Evolutionary conservation across 768 basidiomycete species (phyloP).

Genomic region (Amanita jacksonii): DNA sequence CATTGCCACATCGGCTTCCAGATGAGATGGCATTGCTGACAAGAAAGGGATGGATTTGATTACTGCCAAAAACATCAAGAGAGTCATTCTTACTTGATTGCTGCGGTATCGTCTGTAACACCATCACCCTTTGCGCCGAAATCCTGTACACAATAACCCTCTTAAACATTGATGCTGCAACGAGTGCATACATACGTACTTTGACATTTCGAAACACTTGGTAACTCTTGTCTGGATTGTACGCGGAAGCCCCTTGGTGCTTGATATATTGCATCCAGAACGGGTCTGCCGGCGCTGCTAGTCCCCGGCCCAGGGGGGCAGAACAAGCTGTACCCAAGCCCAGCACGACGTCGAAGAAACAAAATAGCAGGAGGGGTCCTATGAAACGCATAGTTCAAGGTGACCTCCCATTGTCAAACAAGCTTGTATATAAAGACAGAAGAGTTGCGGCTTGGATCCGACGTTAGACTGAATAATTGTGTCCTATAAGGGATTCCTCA

Average conservation of each 20-base stretch:
- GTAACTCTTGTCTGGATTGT: constrained; percentile 48
- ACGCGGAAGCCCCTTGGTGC: constrained; percentile 63
- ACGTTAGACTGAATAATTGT: no score
- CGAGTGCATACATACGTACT: no score
- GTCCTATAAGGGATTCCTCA: no score
- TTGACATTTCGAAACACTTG: constrained; percentile 74
- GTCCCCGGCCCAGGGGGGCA: constrained; percentile 36
- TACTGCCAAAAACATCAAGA: no score
- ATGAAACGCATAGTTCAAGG: no score
- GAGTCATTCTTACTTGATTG: constrained; percentile 49
- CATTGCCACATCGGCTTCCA: constrained; percentile 53
- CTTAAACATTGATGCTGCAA: no score
- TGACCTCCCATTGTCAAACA: no score
- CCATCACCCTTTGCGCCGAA: constrained; percentile 46
- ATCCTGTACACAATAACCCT: no score
- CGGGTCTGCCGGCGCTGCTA: constrained; percentile 43
- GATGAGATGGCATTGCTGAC: constrained; percentile 54
- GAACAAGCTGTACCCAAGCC: constrained; percentile 37
- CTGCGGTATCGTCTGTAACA: constrained; percentile 62
- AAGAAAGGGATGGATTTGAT: neutral
- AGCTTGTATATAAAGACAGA: no score
- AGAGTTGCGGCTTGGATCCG: no score
- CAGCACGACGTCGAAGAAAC: constrained; percentile 12
- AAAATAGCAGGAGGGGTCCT: no score
- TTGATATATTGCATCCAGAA: constrained; percentile 68